phyloP scores from a whole-genome alignment of 129 eudicot species.

The Chrysanthemum makinoi region DNA sequence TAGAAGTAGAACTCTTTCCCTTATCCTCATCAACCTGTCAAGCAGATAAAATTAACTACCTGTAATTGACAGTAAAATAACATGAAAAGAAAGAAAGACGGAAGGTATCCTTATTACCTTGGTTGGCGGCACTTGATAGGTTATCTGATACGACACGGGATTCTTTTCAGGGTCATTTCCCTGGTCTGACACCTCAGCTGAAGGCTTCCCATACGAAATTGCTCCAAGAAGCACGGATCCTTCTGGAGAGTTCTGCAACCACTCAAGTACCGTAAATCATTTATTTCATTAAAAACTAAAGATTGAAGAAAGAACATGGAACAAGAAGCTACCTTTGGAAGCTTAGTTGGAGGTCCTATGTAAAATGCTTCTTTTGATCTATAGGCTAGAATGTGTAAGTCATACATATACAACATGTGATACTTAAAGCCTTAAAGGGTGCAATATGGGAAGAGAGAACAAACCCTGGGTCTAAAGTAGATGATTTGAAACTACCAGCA shows the following conservation, averaged over 20 bases:
- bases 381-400: slow-evolving; percentile 19
- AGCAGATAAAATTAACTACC: slow-evolving; percentile 15
- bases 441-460: slow-evolving; percentile 16
- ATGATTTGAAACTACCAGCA: slow-evolving; percentile 64
- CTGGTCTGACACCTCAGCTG: slow-evolving; percentile 47
- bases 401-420: slow-evolving; percentile 13
- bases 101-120: slow-evolving; percentile 43
- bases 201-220: slow-evolving; percentile 85
- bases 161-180: slow-evolving; percentile 66
- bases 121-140: slow-evolving; percentile 78
- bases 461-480: slow-evolving; percentile 88
- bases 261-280: slow-evolving; percentile 20
- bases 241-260: slow-evolving; percentile 67
- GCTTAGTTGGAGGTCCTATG: slow-evolving; percentile 80
- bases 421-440: background rate
- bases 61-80: background rate
- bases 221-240: slow-evolving; percentile 86
- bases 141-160: slow-evolving; percentile 78
- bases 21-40: slow-evolving; percentile 80
- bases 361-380: slow-evolving; percentile 92
- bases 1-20: slow-evolving; percentile 50
- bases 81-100: slow-evolving; percentile 4
- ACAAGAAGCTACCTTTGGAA: slow-evolving; percentile 76
- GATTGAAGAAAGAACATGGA: background rate
- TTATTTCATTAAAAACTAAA: background rate